A percentile compares a stretch with the other conserved stretches of the same genome.
Evolutionary conservation across 2,329 filamentous ascomycete genomes (phyloP).

Genomic region (Aspergillus sp.): DNA sequence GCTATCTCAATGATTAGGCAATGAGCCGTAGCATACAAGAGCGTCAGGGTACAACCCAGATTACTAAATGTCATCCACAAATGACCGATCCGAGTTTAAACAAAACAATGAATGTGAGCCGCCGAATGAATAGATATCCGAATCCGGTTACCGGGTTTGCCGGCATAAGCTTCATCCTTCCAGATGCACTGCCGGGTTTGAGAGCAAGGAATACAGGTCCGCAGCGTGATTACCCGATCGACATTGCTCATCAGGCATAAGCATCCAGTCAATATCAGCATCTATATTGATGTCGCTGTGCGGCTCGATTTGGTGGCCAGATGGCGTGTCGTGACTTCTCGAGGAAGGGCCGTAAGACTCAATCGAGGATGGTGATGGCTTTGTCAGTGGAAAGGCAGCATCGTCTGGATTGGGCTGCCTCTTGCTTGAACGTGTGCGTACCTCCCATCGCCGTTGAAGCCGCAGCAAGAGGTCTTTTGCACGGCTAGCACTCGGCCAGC

Average conservation of each 20-base stretch:
- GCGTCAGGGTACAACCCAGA: too few species aligned
- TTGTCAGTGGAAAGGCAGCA: background rate
- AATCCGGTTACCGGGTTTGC: background rate
- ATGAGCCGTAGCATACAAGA: too few species aligned
- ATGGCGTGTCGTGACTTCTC: background rate
- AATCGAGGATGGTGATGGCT: background rate
- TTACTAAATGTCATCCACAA: background rate
- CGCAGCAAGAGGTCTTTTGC: background rate
- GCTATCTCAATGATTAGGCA: too few species aligned
- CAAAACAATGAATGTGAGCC: too few species aligned
- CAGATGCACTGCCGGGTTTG: background rate
- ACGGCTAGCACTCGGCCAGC: background rate
- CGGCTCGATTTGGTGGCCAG: background rate
- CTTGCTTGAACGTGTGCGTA: background rate
- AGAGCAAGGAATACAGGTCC: conserved; percentile 6
- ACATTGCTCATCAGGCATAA: background rate
- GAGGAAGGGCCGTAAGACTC: background rate
- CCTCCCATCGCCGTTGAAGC: background rate
- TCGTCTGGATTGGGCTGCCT: background rate
- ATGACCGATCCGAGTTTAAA: too few species aligned
- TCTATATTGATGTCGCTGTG: background rate
- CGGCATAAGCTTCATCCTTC: background rate
- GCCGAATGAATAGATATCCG: too few species aligned
- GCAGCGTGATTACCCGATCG: background rate
- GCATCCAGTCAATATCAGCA: conserved; percentile 7